phyloP scores from a whole-genome alignment of 768 basidiomycete genomes.

The Russula sp. region DNA sequence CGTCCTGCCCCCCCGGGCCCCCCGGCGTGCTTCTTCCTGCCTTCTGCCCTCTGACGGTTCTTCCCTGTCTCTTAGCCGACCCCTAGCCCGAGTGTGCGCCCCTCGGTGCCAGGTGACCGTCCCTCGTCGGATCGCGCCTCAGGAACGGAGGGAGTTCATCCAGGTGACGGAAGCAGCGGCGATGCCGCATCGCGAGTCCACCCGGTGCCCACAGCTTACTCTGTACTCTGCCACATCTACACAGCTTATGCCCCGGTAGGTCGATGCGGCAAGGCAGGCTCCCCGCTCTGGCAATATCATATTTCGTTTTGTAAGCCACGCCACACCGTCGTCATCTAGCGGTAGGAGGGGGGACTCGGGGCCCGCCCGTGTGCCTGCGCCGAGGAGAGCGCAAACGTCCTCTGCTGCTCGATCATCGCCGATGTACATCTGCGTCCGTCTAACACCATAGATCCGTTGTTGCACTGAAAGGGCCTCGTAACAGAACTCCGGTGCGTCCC shows the following conservation, averaged over 20 bases:
- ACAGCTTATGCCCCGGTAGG: not conserved
- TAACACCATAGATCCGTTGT: not conserved
- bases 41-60: not conserved
- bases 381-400: not conserved
- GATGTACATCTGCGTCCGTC: not conserved
- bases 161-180: not conserved
- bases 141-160: not conserved
- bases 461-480: not conserved
- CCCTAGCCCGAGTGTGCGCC: not conserved
- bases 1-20: not conserved
- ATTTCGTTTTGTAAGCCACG: not conserved
- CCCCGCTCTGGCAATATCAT: not conserved
- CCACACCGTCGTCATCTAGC: not conserved
- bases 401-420: not conserved
- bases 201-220: not conserved
- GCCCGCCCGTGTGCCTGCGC: not conserved
- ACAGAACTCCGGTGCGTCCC: not conserved
- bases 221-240: not conserved
- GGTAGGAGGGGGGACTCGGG: not conserved
- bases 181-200: not conserved
- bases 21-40: not conserved
- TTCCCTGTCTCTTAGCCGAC: not conserved
- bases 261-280: not conserved
- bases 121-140: not conserved
- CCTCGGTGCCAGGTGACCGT: not conserved